These are phyloP conservation scores for Coffea canephora DNA, from an alignment of 257 asterid species.

Conservation along the genomic window DNA sequence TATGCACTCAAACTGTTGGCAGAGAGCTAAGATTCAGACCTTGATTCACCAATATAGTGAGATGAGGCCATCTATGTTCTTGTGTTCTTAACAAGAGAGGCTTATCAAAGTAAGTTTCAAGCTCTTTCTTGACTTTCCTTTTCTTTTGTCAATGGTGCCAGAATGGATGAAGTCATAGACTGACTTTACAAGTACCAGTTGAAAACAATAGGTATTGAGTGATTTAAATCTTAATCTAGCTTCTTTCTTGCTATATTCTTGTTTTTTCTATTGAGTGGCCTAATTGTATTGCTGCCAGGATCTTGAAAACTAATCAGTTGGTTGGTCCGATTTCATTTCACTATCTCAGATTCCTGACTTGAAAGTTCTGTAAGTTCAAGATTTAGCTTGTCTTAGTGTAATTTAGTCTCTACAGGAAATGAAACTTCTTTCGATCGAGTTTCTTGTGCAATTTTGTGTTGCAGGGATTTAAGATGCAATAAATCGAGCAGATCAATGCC, in stretches of 20 bases:
- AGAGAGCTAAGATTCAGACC: too few species aligned
- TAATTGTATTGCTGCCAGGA: constrained; percentile 31
- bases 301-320: constrained; percentile 71
- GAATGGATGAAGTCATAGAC: too few species aligned
- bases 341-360: constrained; percentile 94
- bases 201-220: too few species aligned
- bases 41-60: too few species aligned
- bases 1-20: too few species aligned
- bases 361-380: constrained; percentile 69
- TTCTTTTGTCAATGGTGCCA: too few species aligned
- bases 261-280: background rate
- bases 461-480: constrained; percentile 87
- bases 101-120: too few species aligned
- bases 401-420: background rate
- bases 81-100: too few species aligned
- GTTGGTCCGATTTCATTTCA: constrained; percentile 96
- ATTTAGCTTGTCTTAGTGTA: background rate
- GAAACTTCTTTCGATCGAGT: background rate
- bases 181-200: too few species aligned
- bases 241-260: background rate
- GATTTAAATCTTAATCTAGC: too few species aligned
- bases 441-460: background rate
- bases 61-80: too few species aligned
- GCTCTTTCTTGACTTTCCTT: too few species aligned
- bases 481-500: constrained; percentile 82